phyloP scores from a whole-genome alignment of 306 rosid genomes.

The Lotus japonicus region DNA sequence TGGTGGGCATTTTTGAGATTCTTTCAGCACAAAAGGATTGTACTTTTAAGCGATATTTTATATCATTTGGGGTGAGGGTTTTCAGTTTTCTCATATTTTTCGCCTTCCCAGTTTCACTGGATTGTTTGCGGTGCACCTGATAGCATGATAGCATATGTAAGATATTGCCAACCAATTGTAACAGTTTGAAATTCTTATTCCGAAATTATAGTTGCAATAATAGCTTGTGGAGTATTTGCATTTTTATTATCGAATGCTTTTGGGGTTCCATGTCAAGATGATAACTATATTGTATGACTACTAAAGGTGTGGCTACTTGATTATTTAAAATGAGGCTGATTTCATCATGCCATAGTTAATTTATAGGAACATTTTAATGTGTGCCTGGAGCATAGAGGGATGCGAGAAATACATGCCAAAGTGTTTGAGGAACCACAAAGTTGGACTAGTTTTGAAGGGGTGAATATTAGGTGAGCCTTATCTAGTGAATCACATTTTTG shows the following conservation, averaged over 20 bases:
- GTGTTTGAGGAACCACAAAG: too few species aligned
- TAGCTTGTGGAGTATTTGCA: conserved; percentile 24
- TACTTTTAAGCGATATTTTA: conserved; percentile 47
- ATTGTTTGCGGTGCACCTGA: conserved; percentile 30
- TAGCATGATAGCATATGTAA: conserved; percentile 46
- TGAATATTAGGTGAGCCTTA: too few species aligned
- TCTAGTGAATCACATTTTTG: too few species aligned
- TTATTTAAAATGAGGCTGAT: background rate
- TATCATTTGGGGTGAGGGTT: conserved; percentile 47
- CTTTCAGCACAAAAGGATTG: conserved; percentile 70
- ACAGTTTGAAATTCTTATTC: conserved; percentile 34
- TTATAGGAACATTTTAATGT: too few species aligned
- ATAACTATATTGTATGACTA: background rate
- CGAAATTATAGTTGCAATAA: conserved; percentile 38
- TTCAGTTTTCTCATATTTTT: conserved; percentile 29
- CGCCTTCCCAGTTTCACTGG: conserved; percentile 43
- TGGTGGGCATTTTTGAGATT: conserved; percentile 62
- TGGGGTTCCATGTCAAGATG: background rate
- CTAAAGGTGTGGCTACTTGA: background rate
- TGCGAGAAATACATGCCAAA: too few species aligned
- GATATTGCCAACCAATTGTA: conserved; percentile 39
- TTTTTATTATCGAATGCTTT: conserved; percentile 8
- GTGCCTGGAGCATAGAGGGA: too few species aligned
- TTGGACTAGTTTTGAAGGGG: too few species aligned
- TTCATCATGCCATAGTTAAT: too few species aligned